phyloP scores from a whole-genome alignment of 2,329 filamentous ascomycete genomes.

The Penicillium sp. region DNA sequence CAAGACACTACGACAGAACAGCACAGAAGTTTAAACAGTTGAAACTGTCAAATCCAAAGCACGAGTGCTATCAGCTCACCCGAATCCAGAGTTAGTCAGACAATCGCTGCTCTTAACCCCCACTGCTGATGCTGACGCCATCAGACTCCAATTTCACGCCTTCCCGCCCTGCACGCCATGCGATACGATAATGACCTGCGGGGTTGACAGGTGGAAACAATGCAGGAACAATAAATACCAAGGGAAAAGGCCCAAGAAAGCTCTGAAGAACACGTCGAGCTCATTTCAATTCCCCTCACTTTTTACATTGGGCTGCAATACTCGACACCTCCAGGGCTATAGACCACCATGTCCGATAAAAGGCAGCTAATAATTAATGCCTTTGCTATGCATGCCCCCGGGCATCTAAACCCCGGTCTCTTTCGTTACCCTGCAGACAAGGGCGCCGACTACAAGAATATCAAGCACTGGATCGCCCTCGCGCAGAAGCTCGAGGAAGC shows the following conservation, averaged over 20 bases:
- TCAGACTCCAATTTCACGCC: conserved; percentile 24
- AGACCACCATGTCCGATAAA: conserved; percentile 16
- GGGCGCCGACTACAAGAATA: conserved; percentile 38
- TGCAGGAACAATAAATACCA: conserved; percentile 11
- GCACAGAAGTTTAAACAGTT: background rate
- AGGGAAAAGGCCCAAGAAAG: background rate
- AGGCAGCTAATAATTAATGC: conserved; percentile 46
- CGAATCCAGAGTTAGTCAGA: background rate
- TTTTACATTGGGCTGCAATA: background rate
- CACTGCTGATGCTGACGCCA: conserved; percentile 21
- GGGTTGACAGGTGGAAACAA: conserved; percentile 6
- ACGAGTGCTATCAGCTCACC: background rate
- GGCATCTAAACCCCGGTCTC: conserved; percentile 44
- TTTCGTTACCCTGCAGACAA: conserved; percentile 35
- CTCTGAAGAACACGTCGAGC: background rate
- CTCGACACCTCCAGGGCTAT: background rate
- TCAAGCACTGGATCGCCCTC: conserved; percentile 46
- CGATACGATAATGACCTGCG: conserved; percentile 3
- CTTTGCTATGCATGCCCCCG: conserved; percentile 47
- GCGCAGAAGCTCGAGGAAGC: conserved; percentile 47
- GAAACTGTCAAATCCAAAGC: background rate
- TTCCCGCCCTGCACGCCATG: conserved; percentile 15
- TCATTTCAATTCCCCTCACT: background rate
- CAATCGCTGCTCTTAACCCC: background rate
- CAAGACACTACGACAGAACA: background rate